Base-by-base conservation (phyloP, 2,329 filamentous ascomycete species). In the Huntiella moniliformis region DNA sequence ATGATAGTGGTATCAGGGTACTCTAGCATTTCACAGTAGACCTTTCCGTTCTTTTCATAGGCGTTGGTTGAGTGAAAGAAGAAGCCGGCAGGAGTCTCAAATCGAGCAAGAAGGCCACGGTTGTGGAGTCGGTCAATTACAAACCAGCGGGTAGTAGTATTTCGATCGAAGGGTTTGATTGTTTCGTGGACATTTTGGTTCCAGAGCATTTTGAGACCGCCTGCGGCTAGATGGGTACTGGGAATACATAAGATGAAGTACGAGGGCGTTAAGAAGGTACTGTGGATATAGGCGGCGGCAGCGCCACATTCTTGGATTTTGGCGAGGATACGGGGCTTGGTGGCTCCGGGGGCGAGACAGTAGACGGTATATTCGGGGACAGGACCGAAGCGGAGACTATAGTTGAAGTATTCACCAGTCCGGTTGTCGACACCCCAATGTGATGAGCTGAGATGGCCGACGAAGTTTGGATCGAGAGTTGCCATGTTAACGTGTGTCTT, bases 11-110 rank as follows among this genome's bases (percentile, higher is more conserved):
- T 61, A 44, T 72, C 79, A 0, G 73, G 66, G 54, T 80, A 86
- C 44, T 71, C 63, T 28, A 77, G 60, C 1, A 79, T 57, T 50
- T 92, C 84, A 46, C 78, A 74, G 28, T 76, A 63, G 13, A 91
- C 65, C 49, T 77, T 66, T 1, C 52, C 58, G 10, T 46, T 44
- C 7, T 53, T 47, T 54, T 88, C 81, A 57, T 77, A 91, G 0
- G 82, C 73, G 53, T 92, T 92, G 56, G 84, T 65, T 0, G 73
- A 74, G 60, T 93, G 84, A 58, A 92, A 92, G 59, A 75, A 79
- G 64, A 87, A 92, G 40, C 77, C 77, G 0, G 80, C 70, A 0
- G 73, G 67, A 12, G 73, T 79, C 13, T 77, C 70, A 54, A 81
- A 87, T 1, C 68, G 72, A 5, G 74, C 78, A 0, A 91, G 68